phyloP scores from a whole-genome alignment of 2,329 filamentous ascomycete genomes.

The Hymenoscyphus scutula region DNA sequence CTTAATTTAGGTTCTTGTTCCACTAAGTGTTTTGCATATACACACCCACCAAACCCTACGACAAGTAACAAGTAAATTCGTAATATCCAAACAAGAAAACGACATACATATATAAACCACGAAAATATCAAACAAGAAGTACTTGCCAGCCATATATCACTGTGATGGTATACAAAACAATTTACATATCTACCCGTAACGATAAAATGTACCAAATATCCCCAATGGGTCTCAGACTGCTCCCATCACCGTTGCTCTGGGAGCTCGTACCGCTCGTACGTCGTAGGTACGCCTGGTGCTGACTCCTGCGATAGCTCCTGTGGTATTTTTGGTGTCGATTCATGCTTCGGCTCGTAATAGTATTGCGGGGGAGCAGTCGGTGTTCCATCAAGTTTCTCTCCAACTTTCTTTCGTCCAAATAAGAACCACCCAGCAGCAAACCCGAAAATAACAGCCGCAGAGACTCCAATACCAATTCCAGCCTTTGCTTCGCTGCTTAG shows the following conservation, averaged over 20 bases:
- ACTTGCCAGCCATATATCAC: too few species aligned
- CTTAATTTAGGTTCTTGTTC: too few species aligned
- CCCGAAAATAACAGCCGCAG: conserved; percentile 8
- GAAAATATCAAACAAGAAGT: too few species aligned
- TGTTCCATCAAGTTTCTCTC: not conserved
- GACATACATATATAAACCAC: too few species aligned
- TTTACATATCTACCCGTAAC: too few species aligned
- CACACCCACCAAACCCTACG: too few species aligned
- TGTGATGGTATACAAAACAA: too few species aligned
- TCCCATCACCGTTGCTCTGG: not conserved
- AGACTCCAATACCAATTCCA: conserved; percentile 13
- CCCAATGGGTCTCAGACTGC: not conserved
- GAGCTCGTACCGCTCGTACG: not conserved
- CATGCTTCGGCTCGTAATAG: not conserved
- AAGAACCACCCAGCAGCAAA: conserved; percentile 11
- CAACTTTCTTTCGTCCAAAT: conserved; percentile 4
- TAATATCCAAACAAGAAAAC: too few species aligned
- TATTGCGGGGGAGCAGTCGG: not conserved
- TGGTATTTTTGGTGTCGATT: too few species aligned
- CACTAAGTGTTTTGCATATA: too few species aligned
- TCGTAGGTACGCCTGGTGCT: not conserved
- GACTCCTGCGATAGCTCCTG: not conserved
- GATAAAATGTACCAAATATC: too few species aligned
- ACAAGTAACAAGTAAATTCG: too few species aligned
- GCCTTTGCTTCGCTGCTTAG: conserved; percentile 10